phyloP scores from a whole-genome alignment of 2,329 filamentous ascomycete species.

The Ceratocystis colombiana region DNA sequence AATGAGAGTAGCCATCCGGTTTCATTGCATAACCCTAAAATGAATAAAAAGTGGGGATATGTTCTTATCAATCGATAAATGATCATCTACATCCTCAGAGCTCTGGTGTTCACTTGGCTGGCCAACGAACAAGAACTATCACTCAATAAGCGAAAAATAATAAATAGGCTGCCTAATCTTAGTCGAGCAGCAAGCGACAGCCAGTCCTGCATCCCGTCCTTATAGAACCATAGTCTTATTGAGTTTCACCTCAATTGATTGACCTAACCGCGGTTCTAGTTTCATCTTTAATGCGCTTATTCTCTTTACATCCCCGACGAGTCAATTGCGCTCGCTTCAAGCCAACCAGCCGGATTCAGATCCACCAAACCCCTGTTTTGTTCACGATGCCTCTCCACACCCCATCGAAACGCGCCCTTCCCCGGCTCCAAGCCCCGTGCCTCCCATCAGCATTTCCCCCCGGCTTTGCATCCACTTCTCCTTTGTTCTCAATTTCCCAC shows the following conservation, averaged over 20 bases:
- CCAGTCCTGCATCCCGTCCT: too few species aligned
- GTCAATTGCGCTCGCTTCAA: not conserved
- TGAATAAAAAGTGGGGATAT: not conserved
- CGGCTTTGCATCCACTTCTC: not conserved
- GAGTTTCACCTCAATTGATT: not conserved
- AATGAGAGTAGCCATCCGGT: not conserved
- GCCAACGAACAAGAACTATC: too few species aligned
- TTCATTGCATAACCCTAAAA: not conserved
- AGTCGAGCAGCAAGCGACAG: too few species aligned
- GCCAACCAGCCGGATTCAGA: not conserved
- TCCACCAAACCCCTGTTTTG: not conserved
- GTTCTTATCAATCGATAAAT: slow-evolving; percentile 8
- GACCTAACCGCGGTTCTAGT: not conserved
- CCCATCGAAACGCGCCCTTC: not conserved
- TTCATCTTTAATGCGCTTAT: not conserved
- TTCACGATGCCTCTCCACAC: not conserved
- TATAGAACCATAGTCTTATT: too few species aligned
- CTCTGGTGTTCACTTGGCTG: not conserved
- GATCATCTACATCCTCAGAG: not conserved
- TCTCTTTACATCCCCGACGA: too few species aligned
- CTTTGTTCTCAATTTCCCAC: not conserved
- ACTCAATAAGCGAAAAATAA: too few species aligned
- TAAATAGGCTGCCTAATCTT: too few species aligned
- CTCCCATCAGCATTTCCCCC: not conserved
- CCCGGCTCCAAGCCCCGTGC: not conserved